phyloP scores from a whole-genome alignment of 139 green algal genomes.

The Astrephomene gubernaculifera region DNA sequence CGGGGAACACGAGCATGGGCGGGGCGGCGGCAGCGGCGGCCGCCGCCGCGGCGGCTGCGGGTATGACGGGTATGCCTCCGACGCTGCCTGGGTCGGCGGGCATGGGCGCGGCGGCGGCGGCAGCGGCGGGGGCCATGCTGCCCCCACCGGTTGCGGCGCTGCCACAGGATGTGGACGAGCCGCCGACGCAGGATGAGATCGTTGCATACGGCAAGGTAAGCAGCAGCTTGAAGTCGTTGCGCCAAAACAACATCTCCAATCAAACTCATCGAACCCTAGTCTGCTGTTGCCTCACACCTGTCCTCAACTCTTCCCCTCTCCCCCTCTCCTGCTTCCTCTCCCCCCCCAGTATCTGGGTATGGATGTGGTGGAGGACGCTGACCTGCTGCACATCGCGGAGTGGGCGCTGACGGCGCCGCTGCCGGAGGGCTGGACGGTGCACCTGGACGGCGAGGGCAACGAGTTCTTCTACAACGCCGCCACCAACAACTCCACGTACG shows the following conservation, averaged over 20 bases:
- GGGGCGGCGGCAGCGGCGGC: neutral
- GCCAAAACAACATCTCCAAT: too few species aligned
- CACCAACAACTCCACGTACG: slow-evolving; percentile 71
- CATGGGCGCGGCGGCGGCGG: neutral
- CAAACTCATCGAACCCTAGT: too few species aligned
- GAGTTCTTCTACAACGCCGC: slow-evolving; percentile 78
- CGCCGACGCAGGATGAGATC: slow-evolving; percentile 54
- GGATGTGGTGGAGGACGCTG: slow-evolving; percentile 63
- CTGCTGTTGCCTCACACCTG: too few species aligned
- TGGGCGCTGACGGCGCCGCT: slow-evolving; percentile 80
- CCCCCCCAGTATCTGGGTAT: slow-evolving; percentile 65
- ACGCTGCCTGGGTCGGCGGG: neutral
- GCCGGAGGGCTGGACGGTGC: slow-evolving; percentile 78
- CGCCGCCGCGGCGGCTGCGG: neutral
- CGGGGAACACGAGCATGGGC: neutral
- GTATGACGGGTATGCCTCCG: neutral
- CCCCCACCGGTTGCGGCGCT: slow-evolving; percentile 21
- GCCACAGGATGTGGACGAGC: slow-evolving; percentile 52
- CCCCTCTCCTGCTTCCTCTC: neutral
- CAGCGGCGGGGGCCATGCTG: slow-evolving; percentile 19
- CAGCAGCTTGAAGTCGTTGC: too few species aligned
- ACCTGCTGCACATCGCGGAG: slow-evolving; percentile 85
- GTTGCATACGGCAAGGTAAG: slow-evolving; percentile 55
- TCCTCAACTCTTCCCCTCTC: too few species aligned
- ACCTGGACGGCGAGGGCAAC: slow-evolving; percentile 65